These are phyloP conservation scores for Hericium erinaceus DNA, from an alignment of 768 basidiomycete species.

Conservation along the genomic window DNA sequence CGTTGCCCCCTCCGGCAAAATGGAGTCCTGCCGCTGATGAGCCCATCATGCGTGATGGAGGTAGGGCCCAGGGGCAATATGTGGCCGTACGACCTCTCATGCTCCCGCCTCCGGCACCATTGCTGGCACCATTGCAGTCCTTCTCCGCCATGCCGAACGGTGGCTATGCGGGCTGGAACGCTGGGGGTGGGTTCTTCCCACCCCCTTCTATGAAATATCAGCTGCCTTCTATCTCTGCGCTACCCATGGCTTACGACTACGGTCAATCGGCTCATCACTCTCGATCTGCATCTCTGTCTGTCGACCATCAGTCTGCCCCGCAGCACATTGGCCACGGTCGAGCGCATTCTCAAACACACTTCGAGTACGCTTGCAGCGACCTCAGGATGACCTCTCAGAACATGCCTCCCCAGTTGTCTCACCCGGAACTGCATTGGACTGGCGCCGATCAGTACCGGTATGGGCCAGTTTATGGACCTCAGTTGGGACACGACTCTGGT, in stretches of 20 bases:
- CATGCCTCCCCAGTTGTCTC: background rate
- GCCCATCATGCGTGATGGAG: slow-evolving; percentile 50
- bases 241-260: background rate
- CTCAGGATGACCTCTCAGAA: slow-evolving; percentile 6
- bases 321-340: slow-evolving; percentile 4
- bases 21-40: slow-evolving; percentile 81
- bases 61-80: slow-evolving; percentile 47
- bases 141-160: slow-evolving; percentile 19
- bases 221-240: background rate
- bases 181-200: background rate
- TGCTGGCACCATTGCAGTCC: slow-evolving; percentile 18
- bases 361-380: slow-evolving; percentile 11
- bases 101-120: slow-evolving; percentile 25
- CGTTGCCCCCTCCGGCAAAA: slow-evolving; percentile 63
- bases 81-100: slow-evolving; percentile 52
- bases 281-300: slow-evolving; percentile 6
- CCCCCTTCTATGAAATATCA: background rate
- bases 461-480: slow-evolving; percentile 29
- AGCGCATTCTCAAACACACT: slow-evolving; percentile 10
- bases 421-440: slow-evolving; percentile 14
- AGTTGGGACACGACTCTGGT: slow-evolving; percentile 33
- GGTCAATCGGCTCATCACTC: background rate
- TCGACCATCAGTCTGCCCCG: background rate
- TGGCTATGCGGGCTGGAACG: background rate
- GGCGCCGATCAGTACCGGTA: slow-evolving; percentile 26